Evolutionary conservation across 192 early-diverging fungal genomes (phyloP), one percentile per base, ranked within the genome.

Genomic region (Podila epicladia): DNA sequence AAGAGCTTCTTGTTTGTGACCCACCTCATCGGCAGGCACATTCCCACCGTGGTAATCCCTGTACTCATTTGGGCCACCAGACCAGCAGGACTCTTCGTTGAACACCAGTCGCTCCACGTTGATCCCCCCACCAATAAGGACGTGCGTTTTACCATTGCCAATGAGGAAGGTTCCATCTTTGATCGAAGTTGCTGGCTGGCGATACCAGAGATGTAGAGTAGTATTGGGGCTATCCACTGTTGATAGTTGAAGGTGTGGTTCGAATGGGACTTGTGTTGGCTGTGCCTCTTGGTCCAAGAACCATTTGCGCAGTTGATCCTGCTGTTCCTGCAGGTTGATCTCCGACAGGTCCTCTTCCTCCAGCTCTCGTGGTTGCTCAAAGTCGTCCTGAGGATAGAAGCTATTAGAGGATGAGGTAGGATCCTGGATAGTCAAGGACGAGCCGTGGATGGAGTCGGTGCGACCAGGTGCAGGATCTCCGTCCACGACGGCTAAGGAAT

Each of bases 41-140:
- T 80, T 80, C 26, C 77, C 77, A 13, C 77, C 77, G 5, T 62
- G 61, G 28, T 80, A 80, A 13, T 68, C 53, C 12, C 60, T 65
- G 51, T 28, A 22, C 11, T 31, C 60, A 11, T 69, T 69, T 12
- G 77, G 77, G 26, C 77, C 77, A 45, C 77, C 77, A 1, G 77
- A 69, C 77, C 77, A 80, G 28, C 55, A 69, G 12, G 66, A 69
- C 45, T 68, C 66, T 26, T 80, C 71, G 33, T 35, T 67, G 55
- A 80, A 31, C 1, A 64, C 45, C 19, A 80, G 38, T 26, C 77
- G 60, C 32, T 80, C 77, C 35, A 69, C 51, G 41, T 80, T 72
- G 58, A 80, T 69, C 19, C 24, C 35, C 20, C 77, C 77, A 20
- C 77, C 71, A 1, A 80, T 45, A 5, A 80, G 28, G 4, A 64